Evolutionary conservation across 2,329 filamentous ascomycete genomes (phyloP).

Genomic region (Nigrograna mackinnonii): DNA sequence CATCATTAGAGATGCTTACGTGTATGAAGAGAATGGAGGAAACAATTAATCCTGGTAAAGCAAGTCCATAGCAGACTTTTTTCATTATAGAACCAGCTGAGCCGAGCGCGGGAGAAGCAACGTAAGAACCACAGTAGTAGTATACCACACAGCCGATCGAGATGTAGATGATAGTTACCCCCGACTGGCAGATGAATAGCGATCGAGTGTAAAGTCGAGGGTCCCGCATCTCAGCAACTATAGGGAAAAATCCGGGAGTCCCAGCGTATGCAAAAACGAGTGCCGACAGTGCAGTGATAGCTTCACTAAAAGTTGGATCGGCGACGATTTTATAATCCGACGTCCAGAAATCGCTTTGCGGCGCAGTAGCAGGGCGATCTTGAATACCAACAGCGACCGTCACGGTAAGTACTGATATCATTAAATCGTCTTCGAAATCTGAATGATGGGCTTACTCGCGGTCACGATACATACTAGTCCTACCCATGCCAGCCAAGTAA

Average conservation of each 20-base stretch:
- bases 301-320: neutral
- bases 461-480: neutral
- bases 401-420: too few relatives aligned
- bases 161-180: constrained; percentile 66
- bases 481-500: neutral
- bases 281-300: neutral
- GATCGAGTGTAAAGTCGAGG: constrained; percentile 65
- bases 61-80: constrained; percentile 70
- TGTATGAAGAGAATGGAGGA: constrained; percentile 15
- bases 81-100: constrained; percentile 60
- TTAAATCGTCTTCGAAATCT: too few relatives aligned
- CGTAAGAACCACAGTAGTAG: constrained; percentile 63
- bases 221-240: constrained; percentile 67
- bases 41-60: constrained; percentile 54
- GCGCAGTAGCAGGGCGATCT: neutral
- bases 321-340: neutral
- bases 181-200: constrained; percentile 62
- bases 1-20: too few relatives aligned
- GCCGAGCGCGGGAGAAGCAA: constrained; percentile 68
- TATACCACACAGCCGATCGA: constrained; percentile 71
- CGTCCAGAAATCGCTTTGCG: neutral
- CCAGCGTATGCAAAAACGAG: neutral
- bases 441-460: neutral
- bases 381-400: too few relatives aligned
- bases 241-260: constrained; percentile 58